Evolutionary conservation across 148 eudicot species (phyloP), one percentile per base, ranked within the genome.

Genomic region (Amaranthus cruentus): DNA sequence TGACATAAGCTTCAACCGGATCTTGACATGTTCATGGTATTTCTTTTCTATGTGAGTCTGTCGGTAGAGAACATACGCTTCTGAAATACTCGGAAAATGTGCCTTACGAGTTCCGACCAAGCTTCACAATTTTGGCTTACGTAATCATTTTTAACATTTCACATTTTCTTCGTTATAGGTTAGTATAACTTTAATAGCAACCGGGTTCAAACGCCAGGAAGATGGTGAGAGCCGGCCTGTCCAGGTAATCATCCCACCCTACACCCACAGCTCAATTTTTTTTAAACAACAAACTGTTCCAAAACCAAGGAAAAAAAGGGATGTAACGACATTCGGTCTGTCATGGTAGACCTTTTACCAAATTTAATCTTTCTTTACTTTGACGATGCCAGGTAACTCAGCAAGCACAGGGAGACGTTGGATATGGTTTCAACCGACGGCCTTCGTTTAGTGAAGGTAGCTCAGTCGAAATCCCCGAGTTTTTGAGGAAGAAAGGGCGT

Each of bases 381-480:
- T 28, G 51, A 9, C 59, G 74, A 57, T 78, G 85, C 86, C 38
- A 92, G 92, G 84, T 79, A 7, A 77, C 83, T 82, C 91, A 89
- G 87, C 68, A 68, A 65, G 66, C 83, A 43, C 88, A 83, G 53
- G 90, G 85, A 75, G 96, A 92, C 72, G 60, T 69, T 62, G 81
- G 76, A 70, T 69, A 56, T 57, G 93, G 97, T 69, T 54, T 81
- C 7, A 88, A 82, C 52, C 81, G 90, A 15, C 87, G 92, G 49
- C 84, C 93, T 51, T 83, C 93, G 50, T 88, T 86, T 81, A 78
- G 81, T 55, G 97, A 91, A 87, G 87, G 91, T 62, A 85, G 78
- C 71, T 81, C 91, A n/a, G 91, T 94, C 66, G 97, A 95, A 82
- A 95, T 95, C 79, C 99, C 99, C 3, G 97, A 95, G 82, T 95